A percentile compares a stretch with the other conserved stretches of the same genome.
phyloP scores from a whole-genome alignment of 1,284 basidiomycete species.

The Heterobasidion annosum region DNA sequence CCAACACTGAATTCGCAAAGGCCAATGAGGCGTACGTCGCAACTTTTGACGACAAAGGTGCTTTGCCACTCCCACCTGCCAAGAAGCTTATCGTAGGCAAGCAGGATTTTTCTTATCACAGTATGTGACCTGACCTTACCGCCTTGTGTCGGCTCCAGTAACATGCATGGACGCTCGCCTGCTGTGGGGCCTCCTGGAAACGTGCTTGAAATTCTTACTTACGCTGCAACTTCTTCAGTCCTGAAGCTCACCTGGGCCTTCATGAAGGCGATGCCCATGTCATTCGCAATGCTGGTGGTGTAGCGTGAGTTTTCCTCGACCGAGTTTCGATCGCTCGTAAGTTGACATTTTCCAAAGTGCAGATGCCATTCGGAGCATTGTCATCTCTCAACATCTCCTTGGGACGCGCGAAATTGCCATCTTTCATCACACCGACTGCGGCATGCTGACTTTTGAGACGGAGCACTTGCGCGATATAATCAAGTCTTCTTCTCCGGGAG shows the following conservation, averaged over 20 bases:
- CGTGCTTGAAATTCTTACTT: background rate
- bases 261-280: slow-evolving; percentile 61
- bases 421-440: slow-evolving; percentile 61
- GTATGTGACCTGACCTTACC: background rate
- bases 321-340: background rate
- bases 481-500: slow-evolving; percentile 33
- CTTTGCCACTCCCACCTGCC: slow-evolving; percentile 36
- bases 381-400: slow-evolving; percentile 60
- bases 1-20: slow-evolving; percentile 20
- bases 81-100: slow-evolving; percentile 40
- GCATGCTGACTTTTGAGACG: slow-evolving; percentile 55
- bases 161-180: slow-evolving; percentile 67
- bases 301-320: slow-evolving; percentile 32
- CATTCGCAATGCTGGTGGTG: slow-evolving; percentile 60
- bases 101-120: slow-evolving; percentile 6
- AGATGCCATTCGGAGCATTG: slow-evolving; percentile 55
- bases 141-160: slow-evolving; percentile 26
- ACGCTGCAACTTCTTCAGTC: slow-evolving; percentile 24
- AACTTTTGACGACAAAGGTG: slow-evolving; percentile 34
- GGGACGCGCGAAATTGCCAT: slow-evolving; percentile 59
- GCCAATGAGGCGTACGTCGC: slow-evolving; percentile 33
- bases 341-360: slow-evolving; percentile 24
- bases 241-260: slow-evolving; percentile 48
- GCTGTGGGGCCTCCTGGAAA: slow-evolving; percentile 20
- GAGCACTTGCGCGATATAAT: slow-evolving; percentile 40